Evolutionary conservation across 2,329 filamentous ascomycete genomes (phyloP).

Genomic region (Trichoderma pleuroti): DNA sequence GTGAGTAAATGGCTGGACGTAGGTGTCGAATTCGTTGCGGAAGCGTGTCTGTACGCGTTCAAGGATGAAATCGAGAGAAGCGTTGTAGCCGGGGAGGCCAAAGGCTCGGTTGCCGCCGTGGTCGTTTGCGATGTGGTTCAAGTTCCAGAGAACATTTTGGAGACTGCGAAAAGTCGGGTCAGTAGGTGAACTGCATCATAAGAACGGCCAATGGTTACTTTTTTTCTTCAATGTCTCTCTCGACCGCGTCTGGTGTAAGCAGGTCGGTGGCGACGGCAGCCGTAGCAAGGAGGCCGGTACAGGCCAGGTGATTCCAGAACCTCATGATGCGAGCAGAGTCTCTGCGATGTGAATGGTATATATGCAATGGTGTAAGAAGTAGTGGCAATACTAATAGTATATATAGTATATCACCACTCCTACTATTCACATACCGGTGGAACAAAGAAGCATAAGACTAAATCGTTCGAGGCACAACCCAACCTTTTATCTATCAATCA

Average conservation of each 20-base stretch:
- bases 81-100: conserved; percentile 56
- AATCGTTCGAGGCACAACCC: not conserved
- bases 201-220: not conserved
- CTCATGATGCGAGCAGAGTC: conserved; percentile 22
- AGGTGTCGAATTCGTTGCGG: conserved; percentile 41
- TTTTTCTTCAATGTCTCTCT: conserved; percentile 34
- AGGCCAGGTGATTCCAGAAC: conserved; percentile 18
- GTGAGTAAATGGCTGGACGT: conserved; percentile 46
- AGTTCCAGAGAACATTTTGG: conserved; percentile 49
- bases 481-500: not conserved
- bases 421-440: not conserved
- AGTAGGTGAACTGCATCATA: not conserved
- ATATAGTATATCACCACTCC: not conserved
- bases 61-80: conserved; percentile 55
- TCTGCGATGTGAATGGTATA: not conserved
- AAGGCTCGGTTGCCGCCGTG: conserved; percentile 60
- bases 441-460: not conserved
- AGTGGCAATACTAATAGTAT: not conserved
- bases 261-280: conserved; percentile 29
- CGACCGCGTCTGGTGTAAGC: conserved; percentile 39
- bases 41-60: conserved; percentile 41
- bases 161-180: conserved; percentile 37
- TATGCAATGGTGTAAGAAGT: not conserved
- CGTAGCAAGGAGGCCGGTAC: conserved; percentile 19
- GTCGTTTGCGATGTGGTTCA: conserved; percentile 51